phyloP scores from a whole-genome alignment of 2,329 filamentous ascomycete genomes.

The Pseudovirgaria hyperparasitica region DNA sequence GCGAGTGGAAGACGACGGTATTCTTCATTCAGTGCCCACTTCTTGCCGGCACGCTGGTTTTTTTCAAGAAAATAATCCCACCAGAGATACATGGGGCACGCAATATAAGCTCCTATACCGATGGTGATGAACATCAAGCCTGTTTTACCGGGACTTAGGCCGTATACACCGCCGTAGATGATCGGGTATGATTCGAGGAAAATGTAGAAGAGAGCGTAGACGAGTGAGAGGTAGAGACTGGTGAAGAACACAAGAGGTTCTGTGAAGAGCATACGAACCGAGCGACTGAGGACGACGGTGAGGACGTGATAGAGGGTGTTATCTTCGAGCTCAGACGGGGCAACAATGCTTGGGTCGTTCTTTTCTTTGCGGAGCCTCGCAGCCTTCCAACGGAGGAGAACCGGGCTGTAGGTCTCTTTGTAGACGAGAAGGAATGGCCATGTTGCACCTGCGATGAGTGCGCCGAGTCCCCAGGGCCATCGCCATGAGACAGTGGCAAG shows the following conservation, averaged over 20 bases:
- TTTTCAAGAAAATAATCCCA: conserved; percentile 50
- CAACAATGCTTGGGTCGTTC: conserved; percentile 39
- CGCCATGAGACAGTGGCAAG: conserved; percentile 50
- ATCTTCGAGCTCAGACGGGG: conserved; percentile 51
- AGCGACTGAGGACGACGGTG: conserved; percentile 58
- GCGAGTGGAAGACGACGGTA: conserved; percentile 60
- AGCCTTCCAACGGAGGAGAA: conserved; percentile 40
- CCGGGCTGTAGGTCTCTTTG: conserved; percentile 37
- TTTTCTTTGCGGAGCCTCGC: conserved; percentile 42
- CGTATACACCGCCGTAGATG: conserved; percentile 53
- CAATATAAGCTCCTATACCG: conserved; percentile 47
- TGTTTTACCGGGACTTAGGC: conserved; percentile 48
- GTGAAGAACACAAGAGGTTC: conserved; percentile 63
- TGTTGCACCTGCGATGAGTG: conserved; percentile 54
- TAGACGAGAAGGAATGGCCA: conserved; percentile 49
- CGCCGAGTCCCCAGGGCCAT: conserved; percentile 58
- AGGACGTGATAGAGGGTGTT: conserved; percentile 45
- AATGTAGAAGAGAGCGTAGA: conserved; percentile 57
- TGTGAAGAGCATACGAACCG: conserved; percentile 58
- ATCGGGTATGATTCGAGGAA: conserved; percentile 62
- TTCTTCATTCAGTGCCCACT: conserved; percentile 52
- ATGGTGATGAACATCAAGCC: conserved; percentile 60
- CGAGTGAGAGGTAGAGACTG: conserved; percentile 54
- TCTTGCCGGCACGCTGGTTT: conserved; percentile 33
- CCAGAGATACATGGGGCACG: conserved; percentile 47